Evolutionary conservation across 2,329 filamentous ascomycete genomes (phyloP).

Genomic region (Phyllosticta citribraziliensis): DNA sequence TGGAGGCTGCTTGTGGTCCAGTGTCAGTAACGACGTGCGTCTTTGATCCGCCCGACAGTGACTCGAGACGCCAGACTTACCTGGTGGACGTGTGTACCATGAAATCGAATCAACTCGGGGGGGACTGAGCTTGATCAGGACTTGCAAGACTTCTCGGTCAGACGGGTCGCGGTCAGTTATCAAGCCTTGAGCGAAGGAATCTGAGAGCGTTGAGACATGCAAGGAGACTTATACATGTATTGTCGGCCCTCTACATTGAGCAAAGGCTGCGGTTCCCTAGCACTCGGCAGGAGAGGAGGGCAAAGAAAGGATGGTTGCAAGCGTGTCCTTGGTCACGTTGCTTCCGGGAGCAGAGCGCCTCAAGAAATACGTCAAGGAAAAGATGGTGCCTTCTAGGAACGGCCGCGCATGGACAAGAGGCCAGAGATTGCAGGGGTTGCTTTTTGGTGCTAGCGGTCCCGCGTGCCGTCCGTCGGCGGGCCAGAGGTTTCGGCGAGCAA

Average conservation of each 20-base stretch:
- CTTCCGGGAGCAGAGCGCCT: background rate
- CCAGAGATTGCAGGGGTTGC: conserved; percentile 10
- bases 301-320: conserved; percentile 4
- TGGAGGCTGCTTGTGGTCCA: conserved; percentile 21
- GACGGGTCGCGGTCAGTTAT: conserved; percentile 9
- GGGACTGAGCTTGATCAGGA: conserved; percentile 2
- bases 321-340: background rate
- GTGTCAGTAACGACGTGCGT: background rate
- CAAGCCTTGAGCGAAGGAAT: conserved; percentile 5
- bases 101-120: conserved; percentile 5
- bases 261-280: conserved; percentile 1
- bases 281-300: conserved; percentile 2
- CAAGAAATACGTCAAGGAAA: conserved; percentile 2
- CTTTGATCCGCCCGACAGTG: background rate
- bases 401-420: background rate
- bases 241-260: conserved; percentile 6
- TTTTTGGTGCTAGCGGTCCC: conserved; percentile 5
- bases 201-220: conserved; percentile 10
- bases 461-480: conserved; percentile 2
- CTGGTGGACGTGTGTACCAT: conserved; percentile 9
- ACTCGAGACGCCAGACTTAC: background rate
- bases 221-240: conserved; percentile 6
- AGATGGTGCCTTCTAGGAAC: background rate
- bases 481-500: background rate
- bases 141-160: background rate